Conservation (phyloP, 208 protist species). For the Wallacemonas sp. region DNA sequence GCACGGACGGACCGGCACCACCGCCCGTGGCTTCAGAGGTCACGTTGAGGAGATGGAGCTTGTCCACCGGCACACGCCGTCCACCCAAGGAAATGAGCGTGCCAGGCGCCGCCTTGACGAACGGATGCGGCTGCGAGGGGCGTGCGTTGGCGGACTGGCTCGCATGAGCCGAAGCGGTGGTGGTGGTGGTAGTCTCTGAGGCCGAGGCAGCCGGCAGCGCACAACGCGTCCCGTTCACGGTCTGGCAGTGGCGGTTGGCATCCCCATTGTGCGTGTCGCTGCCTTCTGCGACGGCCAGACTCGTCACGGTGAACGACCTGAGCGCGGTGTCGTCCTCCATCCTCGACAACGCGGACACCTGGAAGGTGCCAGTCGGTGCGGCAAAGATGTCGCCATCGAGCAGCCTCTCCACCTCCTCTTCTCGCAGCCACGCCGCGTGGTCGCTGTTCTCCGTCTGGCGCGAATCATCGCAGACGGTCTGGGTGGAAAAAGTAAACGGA, state of each 20-base stretch:
- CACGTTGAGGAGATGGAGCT: constrained; percentile 59
- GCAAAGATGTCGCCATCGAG: neutral
- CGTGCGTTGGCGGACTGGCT: constrained; percentile 10
- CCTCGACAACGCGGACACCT: too few species aligned
- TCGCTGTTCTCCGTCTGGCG: constrained; percentile 7
- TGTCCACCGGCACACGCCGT: constrained; percentile 77
- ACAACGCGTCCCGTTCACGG: too few species aligned
- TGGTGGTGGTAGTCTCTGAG: too few species aligned
- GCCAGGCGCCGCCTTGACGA: constrained; percentile 35
- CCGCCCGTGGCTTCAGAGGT: constrained; percentile 18
- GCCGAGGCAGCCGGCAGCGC: too few species aligned
- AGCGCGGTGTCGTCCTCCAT: too few species aligned
- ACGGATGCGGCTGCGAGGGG: constrained; percentile 9
- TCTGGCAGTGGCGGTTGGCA: too few species aligned
- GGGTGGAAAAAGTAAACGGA: too few species aligned
- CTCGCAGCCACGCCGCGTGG: neutral
- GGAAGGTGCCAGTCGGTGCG: neutral
- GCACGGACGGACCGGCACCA: constrained; percentile 22
- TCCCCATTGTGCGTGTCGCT: too few species aligned
- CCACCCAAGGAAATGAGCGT: constrained; percentile 72
- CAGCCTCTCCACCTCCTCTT: neutral
- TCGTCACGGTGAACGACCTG: too few species aligned
- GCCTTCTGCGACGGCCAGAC: too few species aligned
- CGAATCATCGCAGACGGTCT: neutral
- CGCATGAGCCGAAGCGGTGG: too few species aligned